These are phyloP conservation scores for Fraxinus latifolia DNA, from an alignment of 305 asterid genomes.

Conservation along the genomic window DNA sequence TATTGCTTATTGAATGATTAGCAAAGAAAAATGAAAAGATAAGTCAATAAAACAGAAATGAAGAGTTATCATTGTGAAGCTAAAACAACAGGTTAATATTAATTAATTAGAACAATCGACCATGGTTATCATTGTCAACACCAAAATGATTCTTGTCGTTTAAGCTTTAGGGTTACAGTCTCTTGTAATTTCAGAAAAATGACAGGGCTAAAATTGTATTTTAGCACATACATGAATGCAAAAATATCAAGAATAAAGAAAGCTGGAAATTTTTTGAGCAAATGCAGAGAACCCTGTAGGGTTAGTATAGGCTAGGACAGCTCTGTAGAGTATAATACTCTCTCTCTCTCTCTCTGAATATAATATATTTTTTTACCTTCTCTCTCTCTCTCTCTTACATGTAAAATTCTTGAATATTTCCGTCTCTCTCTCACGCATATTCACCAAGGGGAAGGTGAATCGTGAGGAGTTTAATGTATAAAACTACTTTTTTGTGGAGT, in stretches of 20 bases:
- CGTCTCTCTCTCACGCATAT: slow-evolving; percentile 37
- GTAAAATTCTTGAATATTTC: slow-evolving; percentile 26
- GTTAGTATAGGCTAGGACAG: slow-evolving; percentile 65
- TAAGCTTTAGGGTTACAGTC: slow-evolving; percentile 19
- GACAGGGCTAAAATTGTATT: slow-evolving; percentile 20
- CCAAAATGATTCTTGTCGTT: slow-evolving; percentile 32
- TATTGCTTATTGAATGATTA: not conserved
- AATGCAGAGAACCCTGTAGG: slow-evolving; percentile 32
- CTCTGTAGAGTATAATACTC: slow-evolving; percentile 34
- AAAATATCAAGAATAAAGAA: slow-evolving; percentile 33
- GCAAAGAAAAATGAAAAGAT: not conserved
- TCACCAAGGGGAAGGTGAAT: slow-evolving; percentile 45
- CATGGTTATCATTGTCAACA: slow-evolving; percentile 36
- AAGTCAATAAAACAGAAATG: not conserved
- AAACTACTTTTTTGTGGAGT: slow-evolving; percentile 57
- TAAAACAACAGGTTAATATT: not conserved
- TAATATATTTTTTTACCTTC: not conserved
- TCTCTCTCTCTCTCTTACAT: not conserved
- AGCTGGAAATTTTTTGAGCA: slow-evolving; percentile 5
- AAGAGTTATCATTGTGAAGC: not conserved
- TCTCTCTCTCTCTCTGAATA: not conserved
- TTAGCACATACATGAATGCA: slow-evolving; percentile 7
- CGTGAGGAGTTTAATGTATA: slow-evolving; percentile 47
- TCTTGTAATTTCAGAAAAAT: slow-evolving; percentile 23
- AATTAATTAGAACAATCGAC: slow-evolving; percentile 7